Base-by-base conservation (phyloP, 2,329 filamentous ascomycete genomes). In the Pseudogymnoascus sp. region DNA sequence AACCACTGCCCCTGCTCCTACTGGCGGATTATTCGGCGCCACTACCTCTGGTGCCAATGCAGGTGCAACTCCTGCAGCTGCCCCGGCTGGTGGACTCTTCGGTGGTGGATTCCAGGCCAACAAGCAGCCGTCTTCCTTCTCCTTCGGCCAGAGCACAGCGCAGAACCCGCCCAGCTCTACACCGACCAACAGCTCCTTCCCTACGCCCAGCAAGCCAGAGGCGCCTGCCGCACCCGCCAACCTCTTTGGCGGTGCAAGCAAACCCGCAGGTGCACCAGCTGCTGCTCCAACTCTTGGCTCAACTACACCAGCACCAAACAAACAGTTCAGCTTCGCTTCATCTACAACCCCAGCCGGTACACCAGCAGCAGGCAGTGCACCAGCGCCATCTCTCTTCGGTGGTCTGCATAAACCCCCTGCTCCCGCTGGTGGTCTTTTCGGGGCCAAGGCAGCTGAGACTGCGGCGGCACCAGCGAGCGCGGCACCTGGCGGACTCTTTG, bases 31-130 rank as follows among this genome's bases (percentile, higher is more conserved):
- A 5, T 70, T 71, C 62, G 66, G 68, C 4, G 24, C 61, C 6
- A 59, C 59, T n/a, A 19, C 31, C n/a, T 35, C 35, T 42, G 53
- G 53, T 3, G 24, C 33, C 61, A 37, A 11, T 10, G 53, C 31
- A 59, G 35, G 35, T 37, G 53, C 29, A 44, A 64, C 38, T 61
- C 56, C 62, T 19, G 65, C 65, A 62, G 68, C 72, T 3, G 67
- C 71, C 35, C 66, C 70, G 59, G 53, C 71, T 59, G 68, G 71
- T 19, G 67, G 69, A 60, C 50, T 77, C 37, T 77, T 77, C 61
- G 67, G 69, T 10, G 62, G 53, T 21, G 53, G 53, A 13, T 59
- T 33, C 26, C 65, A 61, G 19, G 61, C 62, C 69, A 4, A 61
- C 70, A n/a, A 37, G 66, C 4, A 19, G 16, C 61, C 63, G 1